Conservation (phyloP, 805 yeast genomes). For the Candida succiphila region DNA sequence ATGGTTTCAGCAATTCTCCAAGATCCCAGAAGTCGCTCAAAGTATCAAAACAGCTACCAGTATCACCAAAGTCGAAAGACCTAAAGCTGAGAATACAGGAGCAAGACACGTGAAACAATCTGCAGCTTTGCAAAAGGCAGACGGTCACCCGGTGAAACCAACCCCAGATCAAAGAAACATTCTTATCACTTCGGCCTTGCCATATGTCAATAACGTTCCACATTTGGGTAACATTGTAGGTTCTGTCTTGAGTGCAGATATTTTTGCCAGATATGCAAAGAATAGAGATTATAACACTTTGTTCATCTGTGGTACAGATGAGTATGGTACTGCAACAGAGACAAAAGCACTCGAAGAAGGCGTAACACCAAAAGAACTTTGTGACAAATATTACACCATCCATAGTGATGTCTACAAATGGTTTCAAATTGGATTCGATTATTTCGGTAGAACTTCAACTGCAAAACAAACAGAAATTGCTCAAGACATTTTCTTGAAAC, state of each 20-base stretch:
- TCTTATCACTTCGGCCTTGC: conserved; percentile 90
- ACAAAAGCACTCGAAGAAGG: conserved; percentile 95
- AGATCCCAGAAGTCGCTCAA: conserved; percentile 27
- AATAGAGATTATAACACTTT: conserved; percentile 81
- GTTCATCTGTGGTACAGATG: conserved; percentile 95
- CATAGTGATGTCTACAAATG: conserved; percentile 91
- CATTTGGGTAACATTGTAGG: conserved; percentile 97
- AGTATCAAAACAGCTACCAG: conserved; percentile 38
- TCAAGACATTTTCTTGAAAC: conserved; percentile 78
- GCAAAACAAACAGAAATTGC: conserved; percentile 87
- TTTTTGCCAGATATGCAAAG: conserved; percentile 82
- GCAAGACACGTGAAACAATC: conserved; percentile 12
- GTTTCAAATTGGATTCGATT: conserved; percentile 92
- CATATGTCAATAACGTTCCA: conserved; percentile 97
- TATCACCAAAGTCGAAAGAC: conserved; percentile 32
- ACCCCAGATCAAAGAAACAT: conserved; percentile 67
- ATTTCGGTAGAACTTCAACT: conserved; percentile 96
- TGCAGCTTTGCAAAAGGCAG: conserved; percentile 6
- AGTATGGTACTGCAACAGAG: conserved; percentile 98
- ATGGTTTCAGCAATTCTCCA: conserved; percentile 35
- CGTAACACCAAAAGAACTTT: conserved; percentile 77
- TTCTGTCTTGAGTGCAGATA: conserved; percentile 89
- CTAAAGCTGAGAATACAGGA: conserved; percentile 33
- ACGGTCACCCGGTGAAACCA: conserved; percentile 43
- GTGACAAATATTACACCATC: conserved; percentile 81